These are phyloP conservation scores for Lepidium sativum DNA, from an alignment of 345 rosid genomes.

Conservation along the genomic window DNA sequence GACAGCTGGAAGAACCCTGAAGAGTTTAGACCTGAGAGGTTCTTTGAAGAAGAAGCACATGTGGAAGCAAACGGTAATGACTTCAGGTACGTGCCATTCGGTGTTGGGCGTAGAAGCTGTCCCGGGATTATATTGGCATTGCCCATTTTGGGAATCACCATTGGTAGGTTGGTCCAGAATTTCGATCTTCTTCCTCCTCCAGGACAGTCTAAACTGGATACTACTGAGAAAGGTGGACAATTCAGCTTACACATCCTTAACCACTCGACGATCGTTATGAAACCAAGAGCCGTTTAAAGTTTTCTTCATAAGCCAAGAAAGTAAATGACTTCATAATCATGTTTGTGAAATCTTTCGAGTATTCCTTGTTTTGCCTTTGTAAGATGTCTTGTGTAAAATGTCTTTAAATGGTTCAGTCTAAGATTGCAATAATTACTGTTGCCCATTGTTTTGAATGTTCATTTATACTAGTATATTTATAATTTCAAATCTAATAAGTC, in stretches of 20 bases:
- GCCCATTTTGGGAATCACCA: conserved; percentile 82
- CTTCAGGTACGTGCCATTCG: conserved; percentile 90
- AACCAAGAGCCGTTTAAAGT: conserved; percentile 50
- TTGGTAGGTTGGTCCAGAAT: conserved; percentile 91
- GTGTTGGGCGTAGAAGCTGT: conserved; percentile 95
- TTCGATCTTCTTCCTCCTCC: conserved; percentile 95
- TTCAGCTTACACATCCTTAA: conserved; percentile 91
- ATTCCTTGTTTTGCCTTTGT: conserved; percentile 11
- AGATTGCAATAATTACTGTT: conserved; percentile 14
- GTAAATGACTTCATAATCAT: conserved; percentile 12
- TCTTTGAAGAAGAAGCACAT: conserved; percentile 83
- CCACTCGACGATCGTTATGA: conserved; percentile 85
- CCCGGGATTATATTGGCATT: conserved; percentile 94
- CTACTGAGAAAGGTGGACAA: conserved; percentile 88
- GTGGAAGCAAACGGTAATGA: conserved; percentile 96
- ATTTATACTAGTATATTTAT: not conserved
- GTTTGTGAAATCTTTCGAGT: conserved; percentile 17
- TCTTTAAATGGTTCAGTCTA: not conserved
- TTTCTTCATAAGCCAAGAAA: not conserved
- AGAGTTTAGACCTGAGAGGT: conserved; percentile 95
- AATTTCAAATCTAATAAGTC: not conserved
- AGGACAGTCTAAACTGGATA: conserved; percentile 73
- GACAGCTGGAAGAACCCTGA: conserved; percentile 76
- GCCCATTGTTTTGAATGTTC: conserved; percentile 4
- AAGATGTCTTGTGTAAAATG: conserved; percentile 9